Conservation (phyloP, 257 asterid genomes). For the Leonotis leonurus region DNA sequence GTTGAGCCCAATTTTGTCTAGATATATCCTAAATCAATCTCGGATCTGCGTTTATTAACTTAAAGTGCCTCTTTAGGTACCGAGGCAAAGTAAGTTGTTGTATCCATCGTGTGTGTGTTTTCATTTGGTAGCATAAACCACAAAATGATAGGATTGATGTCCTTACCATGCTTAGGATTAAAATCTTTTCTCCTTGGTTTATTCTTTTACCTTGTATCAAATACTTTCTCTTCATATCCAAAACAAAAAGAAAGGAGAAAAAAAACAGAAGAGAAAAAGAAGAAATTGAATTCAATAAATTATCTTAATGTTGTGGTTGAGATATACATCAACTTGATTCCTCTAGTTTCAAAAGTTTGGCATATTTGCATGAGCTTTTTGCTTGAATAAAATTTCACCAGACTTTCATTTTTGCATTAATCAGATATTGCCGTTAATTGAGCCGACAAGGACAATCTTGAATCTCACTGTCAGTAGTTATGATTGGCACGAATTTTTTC, state of each 20-base stretch:
- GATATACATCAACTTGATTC: background rate
- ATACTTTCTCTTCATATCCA: too few relatives aligned
- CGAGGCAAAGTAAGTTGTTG: background rate
- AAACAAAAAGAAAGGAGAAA: too few relatives aligned
- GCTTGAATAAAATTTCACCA: background rate
- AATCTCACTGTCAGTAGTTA: constrained; percentile 47
- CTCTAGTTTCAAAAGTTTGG: background rate
- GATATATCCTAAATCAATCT: too few relatives aligned
- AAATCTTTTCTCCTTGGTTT: too few relatives aligned
- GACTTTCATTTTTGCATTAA: constrained; percentile 10
- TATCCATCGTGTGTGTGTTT: background rate
- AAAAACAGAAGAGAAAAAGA: too few relatives aligned
- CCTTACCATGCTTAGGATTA: too few relatives aligned
- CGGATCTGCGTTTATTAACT: too few relatives aligned
- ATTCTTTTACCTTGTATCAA: too few relatives aligned
- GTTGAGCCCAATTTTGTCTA: too few relatives aligned
- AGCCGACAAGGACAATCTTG: constrained; percentile 81
- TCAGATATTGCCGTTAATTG: constrained; percentile 86
- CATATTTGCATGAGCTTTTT: constrained; percentile 3
- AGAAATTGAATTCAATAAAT: too few relatives aligned
- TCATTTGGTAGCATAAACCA: background rate
- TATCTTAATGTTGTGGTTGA: background rate
- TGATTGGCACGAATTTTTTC: constrained; percentile 98
- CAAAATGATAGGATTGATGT: background rate
- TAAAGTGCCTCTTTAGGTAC: background rate